Conservation (phyloP, 2,329 filamentous ascomycete species). For the Penicillium palitans region DNA sequence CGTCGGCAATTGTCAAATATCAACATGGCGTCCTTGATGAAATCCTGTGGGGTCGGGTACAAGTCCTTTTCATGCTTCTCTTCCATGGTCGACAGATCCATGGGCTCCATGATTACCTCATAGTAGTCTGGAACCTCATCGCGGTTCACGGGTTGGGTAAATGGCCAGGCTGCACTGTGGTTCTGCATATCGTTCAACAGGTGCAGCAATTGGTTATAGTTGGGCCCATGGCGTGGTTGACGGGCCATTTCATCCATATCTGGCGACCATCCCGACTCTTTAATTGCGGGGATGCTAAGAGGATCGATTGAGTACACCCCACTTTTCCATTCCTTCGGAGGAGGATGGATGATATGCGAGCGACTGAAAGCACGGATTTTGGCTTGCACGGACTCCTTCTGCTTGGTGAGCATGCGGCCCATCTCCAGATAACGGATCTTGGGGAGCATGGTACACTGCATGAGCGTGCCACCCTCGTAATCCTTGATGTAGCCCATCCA, state of each 20-base stretch:
- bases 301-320: slow-evolving; percentile 77
- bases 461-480: slow-evolving; percentile 97
- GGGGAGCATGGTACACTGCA: slow-evolving; percentile 98
- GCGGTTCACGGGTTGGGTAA: slow-evolving; percentile 86
- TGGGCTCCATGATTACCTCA: slow-evolving; percentile 95
- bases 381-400: slow-evolving; percentile 91
- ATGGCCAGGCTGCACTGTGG: slow-evolving; percentile 90
- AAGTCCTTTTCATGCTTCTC: slow-evolving; percentile 89
- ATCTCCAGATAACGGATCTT: slow-evolving; percentile 91
- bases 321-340: slow-evolving; percentile 82
- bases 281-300: slow-evolving; percentile 82
- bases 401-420: slow-evolving; percentile 91
- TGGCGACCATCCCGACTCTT: slow-evolving; percentile 87
- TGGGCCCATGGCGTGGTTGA: slow-evolving; percentile 91
- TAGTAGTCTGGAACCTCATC: slow-evolving; percentile 99
- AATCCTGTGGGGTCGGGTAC: slow-evolving; percentile 89
- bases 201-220: slow-evolving; percentile 91
- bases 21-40: slow-evolving; percentile 81
- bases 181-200: slow-evolving; percentile 95
- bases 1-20: slow-evolving; percentile 93
- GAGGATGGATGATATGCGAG: slow-evolving; percentile 80
- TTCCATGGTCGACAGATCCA: slow-evolving; percentile 97
- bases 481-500: slow-evolving; percentile 99
- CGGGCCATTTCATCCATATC: slow-evolving; percentile 97
- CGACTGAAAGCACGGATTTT: slow-evolving; percentile 92